Conservation (phyloP, 2,329 filamentous ascomycete species). For the Monilinia fructicola region DNA sequence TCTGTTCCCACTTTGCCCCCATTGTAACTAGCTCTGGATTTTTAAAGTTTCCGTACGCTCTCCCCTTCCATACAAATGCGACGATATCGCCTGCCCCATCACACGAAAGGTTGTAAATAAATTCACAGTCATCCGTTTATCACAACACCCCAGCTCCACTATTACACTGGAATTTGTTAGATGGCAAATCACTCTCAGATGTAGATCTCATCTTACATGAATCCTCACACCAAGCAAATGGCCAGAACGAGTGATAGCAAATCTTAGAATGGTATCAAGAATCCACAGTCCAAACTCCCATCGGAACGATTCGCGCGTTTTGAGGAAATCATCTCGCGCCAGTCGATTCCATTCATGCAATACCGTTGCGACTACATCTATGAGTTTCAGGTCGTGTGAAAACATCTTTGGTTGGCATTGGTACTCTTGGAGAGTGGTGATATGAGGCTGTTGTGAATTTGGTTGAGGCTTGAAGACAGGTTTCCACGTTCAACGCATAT, state of each 20-base stretch:
- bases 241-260: background rate
- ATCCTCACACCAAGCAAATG: background rate
- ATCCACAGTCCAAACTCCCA: background rate
- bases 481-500: background rate
- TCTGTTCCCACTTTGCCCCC: no score
- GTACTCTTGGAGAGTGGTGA: background rate
- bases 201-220: background rate
- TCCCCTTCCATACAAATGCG: background rate
- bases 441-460: background rate
- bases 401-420: background rate
- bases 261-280: background rate
- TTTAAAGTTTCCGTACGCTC: background rate
- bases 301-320: background rate
- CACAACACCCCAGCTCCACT: no score
- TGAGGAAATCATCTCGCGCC: background rate
- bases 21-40: background rate
- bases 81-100: background rate
- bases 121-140: background rate
- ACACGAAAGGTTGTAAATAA: background rate
- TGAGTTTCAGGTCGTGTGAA: background rate
- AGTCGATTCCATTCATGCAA: background rate
- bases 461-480: background rate
- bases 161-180: background rate
- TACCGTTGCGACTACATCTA: background rate
- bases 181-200: background rate